Base-by-base conservation (phyloP, 176 grass and related monocot genomes). In the Lolium multiflorum region DNA sequence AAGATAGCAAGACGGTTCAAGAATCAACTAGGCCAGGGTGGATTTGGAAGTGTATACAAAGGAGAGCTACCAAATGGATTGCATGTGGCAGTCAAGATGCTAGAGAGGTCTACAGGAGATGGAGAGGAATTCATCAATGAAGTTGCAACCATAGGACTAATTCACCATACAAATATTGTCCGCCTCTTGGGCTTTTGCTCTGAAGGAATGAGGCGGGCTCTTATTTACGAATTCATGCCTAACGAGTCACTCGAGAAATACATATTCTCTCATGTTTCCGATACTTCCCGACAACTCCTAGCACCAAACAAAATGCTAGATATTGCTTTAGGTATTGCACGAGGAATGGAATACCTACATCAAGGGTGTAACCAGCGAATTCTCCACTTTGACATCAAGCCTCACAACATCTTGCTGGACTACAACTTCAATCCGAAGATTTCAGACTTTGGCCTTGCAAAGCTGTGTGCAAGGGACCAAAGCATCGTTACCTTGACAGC, bases 1-100 rank as follows among this genome's bases (percentile, higher is more conserved):
- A 70, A 70, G 66, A 70, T 70, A 70, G 37, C 66, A 70, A 70
- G 37, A 41, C 7, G 66, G 66, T 70, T 70, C 66, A 70, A 70
- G 9, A 16, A 70, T 70, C 38, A 43, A 70, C 17, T 70, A 7
- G 66, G 66, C 17, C 66, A 70, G 18, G 17, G 66, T 41, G 66
- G 66, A n/a, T 70, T 41, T 43, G 66, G 37, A 70, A 70, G 66
- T 70, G 66, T 70, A 41, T 70, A 70, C 35, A 41, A n/a, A 43
- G 66, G 66, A 4, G 16, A 39, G 37, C 37, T 70, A 70, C 31
- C 37, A 70, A 70, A 70, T 70, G 37, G 17, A 41, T 16, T 70
- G 16, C 66, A 16, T 0, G 66, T 70, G 16, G 66, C 35, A 41
- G 37, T 70, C 66, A 70, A 70, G 66, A 70, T 70, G 66, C 66